Conservation (phyloP, 805 yeast genomes). For the Yarrowia phangngaensis region DNA sequence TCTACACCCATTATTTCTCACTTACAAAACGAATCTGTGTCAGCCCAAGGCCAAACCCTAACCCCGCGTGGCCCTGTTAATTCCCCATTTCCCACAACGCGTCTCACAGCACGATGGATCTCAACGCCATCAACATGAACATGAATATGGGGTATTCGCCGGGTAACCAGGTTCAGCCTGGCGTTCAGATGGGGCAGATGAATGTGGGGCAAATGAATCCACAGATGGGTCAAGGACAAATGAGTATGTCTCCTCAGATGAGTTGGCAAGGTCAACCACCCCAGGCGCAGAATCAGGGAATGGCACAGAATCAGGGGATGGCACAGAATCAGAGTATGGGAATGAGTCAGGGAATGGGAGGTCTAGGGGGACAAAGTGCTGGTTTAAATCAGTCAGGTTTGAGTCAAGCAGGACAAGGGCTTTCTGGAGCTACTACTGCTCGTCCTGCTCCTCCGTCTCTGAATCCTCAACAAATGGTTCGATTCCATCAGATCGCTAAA, state of each 20-base stretch:
- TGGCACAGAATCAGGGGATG: background rate
- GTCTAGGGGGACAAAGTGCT: background rate
- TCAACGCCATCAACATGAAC: constrained; percentile 26
- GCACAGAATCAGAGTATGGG: background rate
- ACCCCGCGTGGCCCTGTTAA: constrained; percentile 7
- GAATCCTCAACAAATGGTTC: constrained; percentile 3
- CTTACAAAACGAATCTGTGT: too few species aligned
- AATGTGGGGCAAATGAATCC: too few species aligned
- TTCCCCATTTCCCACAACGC: too few species aligned
- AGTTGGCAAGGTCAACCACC: constrained; percentile 2
- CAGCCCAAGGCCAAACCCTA: too few species aligned
- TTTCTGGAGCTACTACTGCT: too few species aligned
- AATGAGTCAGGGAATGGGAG: background rate
- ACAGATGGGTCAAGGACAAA: too few species aligned
- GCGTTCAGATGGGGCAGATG: constrained; percentile 11
- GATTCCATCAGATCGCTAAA: background rate
- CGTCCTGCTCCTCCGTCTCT: too few species aligned
- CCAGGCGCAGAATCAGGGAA: background rate
- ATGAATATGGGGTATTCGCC: constrained; percentile 18
- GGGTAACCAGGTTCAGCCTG: constrained; percentile 1
- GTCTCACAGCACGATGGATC: constrained; percentile 10
- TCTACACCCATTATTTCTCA: too few species aligned
- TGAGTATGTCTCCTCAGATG: constrained; percentile 24
- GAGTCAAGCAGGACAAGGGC: background rate
- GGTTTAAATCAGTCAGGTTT: background rate